These are phyloP conservation scores for Suhomyces bokatorum DNA, from an alignment of 1,139 yeast genomes.

Conservation along the genomic window DNA sequence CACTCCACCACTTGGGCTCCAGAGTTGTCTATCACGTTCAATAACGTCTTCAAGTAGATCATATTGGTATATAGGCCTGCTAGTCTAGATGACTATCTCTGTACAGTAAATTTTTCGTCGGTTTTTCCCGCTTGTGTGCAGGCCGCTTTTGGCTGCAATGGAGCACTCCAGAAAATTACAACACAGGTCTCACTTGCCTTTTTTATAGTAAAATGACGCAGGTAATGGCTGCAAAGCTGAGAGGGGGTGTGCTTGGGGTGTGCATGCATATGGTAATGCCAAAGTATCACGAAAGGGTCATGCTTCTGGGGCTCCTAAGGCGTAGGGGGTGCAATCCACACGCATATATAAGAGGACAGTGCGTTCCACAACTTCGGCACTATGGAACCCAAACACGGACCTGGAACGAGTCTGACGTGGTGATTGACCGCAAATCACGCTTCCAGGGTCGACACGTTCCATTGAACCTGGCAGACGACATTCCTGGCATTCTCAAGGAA, in stretches of 20 bases:
- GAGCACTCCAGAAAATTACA: neutral
- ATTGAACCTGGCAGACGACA: constrained; percentile 36
- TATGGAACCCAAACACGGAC: neutral
- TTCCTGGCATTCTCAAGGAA: constrained; percentile 37
- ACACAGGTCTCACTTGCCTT: neutral
- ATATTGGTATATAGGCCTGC: constrained; percentile 32
- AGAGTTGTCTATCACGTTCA: constrained; percentile 90
- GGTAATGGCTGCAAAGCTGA: neutral
- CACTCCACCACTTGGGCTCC: constrained; percentile 97
- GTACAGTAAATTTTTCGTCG: constrained; percentile 9
- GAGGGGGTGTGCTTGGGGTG: neutral
- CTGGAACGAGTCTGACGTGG: constrained; percentile 34
- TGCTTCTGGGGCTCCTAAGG: neutral
- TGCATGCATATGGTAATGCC: neutral
- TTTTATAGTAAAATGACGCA: neutral
- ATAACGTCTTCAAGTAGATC: constrained; percentile 86
- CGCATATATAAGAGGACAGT: neutral
- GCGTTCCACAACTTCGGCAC: neutral
- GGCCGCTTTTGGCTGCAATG: constrained; percentile 3
- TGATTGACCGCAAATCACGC: constrained; percentile 52
- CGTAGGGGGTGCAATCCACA: neutral
- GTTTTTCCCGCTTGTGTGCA: constrained; percentile 7
- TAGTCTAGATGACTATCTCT: neutral
- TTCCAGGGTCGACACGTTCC: constrained; percentile 60
- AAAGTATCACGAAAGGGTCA: neutral